Percentiles rank a stretch among this genome's conserved stretches.
These are phyloP conservation scores for Periconia digitata DNA, from an alignment of 2,329 filamentous ascomycete genomes.

Conservation along the genomic window DNA sequence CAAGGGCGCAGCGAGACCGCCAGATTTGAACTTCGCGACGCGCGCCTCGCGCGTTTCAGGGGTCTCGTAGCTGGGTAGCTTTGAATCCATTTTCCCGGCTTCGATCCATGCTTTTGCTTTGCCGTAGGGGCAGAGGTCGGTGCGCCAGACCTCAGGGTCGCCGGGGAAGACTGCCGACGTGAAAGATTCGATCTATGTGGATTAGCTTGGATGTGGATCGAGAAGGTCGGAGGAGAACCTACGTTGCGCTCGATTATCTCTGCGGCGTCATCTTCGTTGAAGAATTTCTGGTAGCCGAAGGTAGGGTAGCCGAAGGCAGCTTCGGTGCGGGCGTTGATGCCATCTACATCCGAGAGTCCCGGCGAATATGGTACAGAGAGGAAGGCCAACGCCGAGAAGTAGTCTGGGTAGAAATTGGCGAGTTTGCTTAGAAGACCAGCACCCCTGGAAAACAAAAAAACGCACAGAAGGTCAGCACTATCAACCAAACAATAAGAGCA, in stretches of 20 bases:
- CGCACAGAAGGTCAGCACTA: too few species aligned
- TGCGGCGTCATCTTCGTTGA: constrained; percentile 8
- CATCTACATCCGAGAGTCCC: neutral
- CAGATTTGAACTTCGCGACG: neutral
- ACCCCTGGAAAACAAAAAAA: neutral
- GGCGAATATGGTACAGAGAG: neutral
- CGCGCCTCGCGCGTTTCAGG: too few species aligned
- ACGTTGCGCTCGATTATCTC: neutral
- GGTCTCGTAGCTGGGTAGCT: neutral
- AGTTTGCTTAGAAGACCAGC: neutral
- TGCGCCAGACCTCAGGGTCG: neutral
- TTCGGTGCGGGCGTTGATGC: neutral
- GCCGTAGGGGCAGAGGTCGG: neutral
- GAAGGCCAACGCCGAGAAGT: neutral
- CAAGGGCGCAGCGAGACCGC: neutral
- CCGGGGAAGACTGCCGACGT: neutral
- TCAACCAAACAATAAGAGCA: too few species aligned
- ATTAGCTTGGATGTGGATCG: neutral
- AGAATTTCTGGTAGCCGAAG: constrained; percentile 9
- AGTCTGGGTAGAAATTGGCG: neutral
- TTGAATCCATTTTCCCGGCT: neutral
- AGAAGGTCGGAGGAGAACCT: neutral
- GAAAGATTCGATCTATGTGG: neutral
- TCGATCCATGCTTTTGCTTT: neutral
- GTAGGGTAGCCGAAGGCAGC: constrained; percentile 2